Evolutionary conservation across 331 rosid species (phyloP).

Genomic region (Stylosanthes scabra): DNA sequence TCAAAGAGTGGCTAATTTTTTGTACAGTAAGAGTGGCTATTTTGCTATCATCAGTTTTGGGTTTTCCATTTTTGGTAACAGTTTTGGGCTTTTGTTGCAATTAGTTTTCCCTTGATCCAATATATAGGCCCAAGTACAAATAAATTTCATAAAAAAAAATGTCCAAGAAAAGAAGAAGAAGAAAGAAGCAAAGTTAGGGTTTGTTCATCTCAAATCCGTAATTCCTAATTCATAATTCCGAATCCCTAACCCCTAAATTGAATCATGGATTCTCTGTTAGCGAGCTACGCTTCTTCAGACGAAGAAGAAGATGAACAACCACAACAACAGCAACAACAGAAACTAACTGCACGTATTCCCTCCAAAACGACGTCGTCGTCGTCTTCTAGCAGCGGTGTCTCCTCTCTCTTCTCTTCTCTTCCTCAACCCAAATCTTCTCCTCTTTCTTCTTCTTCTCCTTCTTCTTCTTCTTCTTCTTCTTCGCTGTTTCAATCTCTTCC

Average conservation of each 20-base stretch:
- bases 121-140: no score
- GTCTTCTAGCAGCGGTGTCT: conserved; percentile 23
- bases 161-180: no score
- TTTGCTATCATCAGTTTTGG: no score
- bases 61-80: no score
- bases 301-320: conserved; percentile 69
- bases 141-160: no score
- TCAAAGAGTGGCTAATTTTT: no score
- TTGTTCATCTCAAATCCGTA: background rate
- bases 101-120: no score
- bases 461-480: conserved; percentile 34
- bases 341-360: conserved; percentile 13
- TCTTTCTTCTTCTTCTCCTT: conserved; percentile 11
- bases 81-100: no score
- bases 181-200: background rate
- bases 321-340: conserved; percentile 33
- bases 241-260: background rate
- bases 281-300: conserved; percentile 85
- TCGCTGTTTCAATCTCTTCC: conserved; percentile 65
- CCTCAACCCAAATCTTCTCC: conserved; percentile 60
- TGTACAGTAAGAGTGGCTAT: no score
- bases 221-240: background rate
- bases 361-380: conserved; percentile 47
- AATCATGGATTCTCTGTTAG: conserved; percentile 81
- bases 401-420: conserved; percentile 48